Conservation (phyloP, 2,329 filamentous ascomycete genomes). For the Fragosphaeria purpurea region DNA sequence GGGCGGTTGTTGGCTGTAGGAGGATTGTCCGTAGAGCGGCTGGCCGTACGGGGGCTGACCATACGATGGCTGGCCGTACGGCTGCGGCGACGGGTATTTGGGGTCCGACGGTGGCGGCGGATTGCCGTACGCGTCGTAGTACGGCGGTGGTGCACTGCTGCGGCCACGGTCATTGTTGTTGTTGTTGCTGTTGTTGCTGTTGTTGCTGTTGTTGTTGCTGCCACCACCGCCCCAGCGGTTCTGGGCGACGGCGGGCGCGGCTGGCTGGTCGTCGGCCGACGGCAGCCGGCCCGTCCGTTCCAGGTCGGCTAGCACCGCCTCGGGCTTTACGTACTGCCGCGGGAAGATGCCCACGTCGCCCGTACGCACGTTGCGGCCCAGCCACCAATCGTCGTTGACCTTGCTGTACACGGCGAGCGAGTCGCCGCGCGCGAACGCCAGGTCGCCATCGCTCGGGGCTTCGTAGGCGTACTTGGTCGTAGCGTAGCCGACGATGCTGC, state of each 20-base stretch:
- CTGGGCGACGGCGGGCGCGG: not conserved
- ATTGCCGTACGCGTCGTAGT: constrained; percentile 6
- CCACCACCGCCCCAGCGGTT: too few species aligned
- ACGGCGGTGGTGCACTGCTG: constrained; percentile 5
- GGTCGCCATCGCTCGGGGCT: constrained; percentile 69
- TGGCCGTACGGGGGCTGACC: constrained; percentile 5
- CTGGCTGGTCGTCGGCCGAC: not conserved
- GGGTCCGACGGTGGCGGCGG: constrained; percentile 3
- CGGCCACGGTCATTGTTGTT: constrained; percentile 10
- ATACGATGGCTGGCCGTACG: not conserved
- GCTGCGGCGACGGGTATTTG: not conserved
- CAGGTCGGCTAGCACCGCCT: constrained; percentile 22
- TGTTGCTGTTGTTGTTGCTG: not conserved
- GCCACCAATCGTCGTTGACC: constrained; percentile 97
- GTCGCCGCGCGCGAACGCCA: constrained; percentile 73
- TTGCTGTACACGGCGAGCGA: constrained; percentile 73
- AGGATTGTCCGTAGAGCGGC: constrained; percentile 13
- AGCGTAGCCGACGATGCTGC: constrained; percentile 59
- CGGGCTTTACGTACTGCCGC: constrained; percentile 73
- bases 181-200: not conserved
- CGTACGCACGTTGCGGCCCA: constrained; percentile 75
- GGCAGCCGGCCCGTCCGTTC: constrained; percentile 10
- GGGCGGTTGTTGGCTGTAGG: constrained; percentile 13
- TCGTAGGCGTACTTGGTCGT: constrained; percentile 77
- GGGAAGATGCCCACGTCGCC: constrained; percentile 89